These are phyloP conservation scores for Saturnispora bothae DNA, from an alignment of 805 yeast genomes.

Conservation along the genomic window DNA sequence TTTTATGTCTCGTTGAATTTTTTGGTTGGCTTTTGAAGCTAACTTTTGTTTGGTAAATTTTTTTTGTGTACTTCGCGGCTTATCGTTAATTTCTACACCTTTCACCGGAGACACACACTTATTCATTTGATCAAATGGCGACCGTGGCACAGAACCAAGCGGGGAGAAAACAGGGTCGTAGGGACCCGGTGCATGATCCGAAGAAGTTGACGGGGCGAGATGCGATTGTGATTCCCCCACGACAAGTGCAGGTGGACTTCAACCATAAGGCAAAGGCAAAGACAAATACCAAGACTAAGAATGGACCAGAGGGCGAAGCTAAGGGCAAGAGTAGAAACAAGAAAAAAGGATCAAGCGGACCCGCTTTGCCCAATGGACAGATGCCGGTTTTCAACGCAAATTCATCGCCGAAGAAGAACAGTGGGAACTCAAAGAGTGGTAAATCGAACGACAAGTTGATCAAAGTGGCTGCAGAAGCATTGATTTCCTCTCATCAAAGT, in stretches of 20 bases:
- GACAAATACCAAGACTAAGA: neutral
- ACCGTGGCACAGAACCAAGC: neutral
- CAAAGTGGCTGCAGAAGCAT: slow-evolving; percentile 9
- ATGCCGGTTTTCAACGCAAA: slow-evolving; percentile 12
- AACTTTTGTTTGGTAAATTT: too few species aligned
- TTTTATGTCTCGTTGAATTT: too few species aligned
- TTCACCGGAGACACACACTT: neutral
- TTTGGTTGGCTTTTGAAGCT: too few species aligned
- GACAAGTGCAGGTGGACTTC: slow-evolving; percentile 19
- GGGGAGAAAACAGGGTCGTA: slow-evolving; percentile 2
- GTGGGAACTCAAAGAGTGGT: neutral
- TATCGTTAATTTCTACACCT: neutral
- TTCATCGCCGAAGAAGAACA: neutral
- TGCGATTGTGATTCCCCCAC: slow-evolving; percentile 21
- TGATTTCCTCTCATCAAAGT: slow-evolving; percentile 9
- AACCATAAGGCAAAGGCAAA: slow-evolving; percentile 5
- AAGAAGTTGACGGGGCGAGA: neutral
- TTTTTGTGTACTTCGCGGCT: neutral
- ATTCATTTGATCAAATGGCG: neutral
- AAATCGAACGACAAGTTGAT: slow-evolving; percentile 1
- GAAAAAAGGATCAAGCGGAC: slow-evolving; percentile 3
- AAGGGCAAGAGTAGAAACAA: slow-evolving; percentile 10
- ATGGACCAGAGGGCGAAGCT: too few species aligned
- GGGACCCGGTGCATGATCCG: neutral
- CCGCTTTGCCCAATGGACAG: slow-evolving; percentile 13